These are phyloP conservation scores for Hypericum perforatum DNA, from an alignment of 345 rosid genomes.

Conservation along the genomic window DNA sequence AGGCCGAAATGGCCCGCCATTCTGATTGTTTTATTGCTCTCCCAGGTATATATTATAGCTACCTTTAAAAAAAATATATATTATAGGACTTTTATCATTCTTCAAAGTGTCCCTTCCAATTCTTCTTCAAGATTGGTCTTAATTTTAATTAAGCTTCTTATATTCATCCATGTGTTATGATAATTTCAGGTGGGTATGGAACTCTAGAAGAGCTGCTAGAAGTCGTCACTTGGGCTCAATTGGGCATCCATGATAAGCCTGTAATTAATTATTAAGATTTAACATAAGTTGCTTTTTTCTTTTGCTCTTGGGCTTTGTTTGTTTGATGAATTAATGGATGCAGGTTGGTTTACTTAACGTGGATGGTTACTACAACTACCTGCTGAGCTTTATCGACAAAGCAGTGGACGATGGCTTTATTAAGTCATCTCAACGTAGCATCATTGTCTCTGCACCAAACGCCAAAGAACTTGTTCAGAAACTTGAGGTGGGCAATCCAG, in stretches of 20 bases:
- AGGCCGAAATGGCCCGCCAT: slow-evolving; percentile 93
- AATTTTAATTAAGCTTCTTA: not conserved
- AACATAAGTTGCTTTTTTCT: not conserved
- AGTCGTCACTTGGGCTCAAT: slow-evolving; percentile 92
- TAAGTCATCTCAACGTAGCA: slow-evolving; percentile 70
- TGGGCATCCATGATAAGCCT: slow-evolving; percentile 93
- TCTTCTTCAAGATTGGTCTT: not conserved
- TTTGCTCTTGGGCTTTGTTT: not conserved
- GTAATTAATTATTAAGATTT: slow-evolving; percentile 29
- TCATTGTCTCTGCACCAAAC: slow-evolving; percentile 85
- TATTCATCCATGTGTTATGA: not conserved
- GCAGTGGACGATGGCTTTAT: slow-evolving; percentile 98
- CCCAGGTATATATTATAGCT: slow-evolving; percentile 45
- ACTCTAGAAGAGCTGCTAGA: slow-evolving; percentile 82
- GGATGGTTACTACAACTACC: slow-evolving; percentile 82
- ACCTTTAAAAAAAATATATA: not conserved
- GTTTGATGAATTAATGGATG: not conserved
- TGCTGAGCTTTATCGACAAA: slow-evolving; percentile 80
- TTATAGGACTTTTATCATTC: not conserved
- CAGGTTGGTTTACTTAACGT: slow-evolving; percentile 96
- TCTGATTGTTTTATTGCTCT: slow-evolving; percentile 94
- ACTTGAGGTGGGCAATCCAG: slow-evolving; percentile 56
- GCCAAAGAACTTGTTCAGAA: slow-evolving; percentile 83
- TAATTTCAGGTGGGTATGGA: slow-evolving; percentile 76
- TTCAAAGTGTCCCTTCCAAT: not conserved